Base-by-base conservation (phyloP, 192 early-diverging fungal genomes). In the Podochytrium sp. region DNA sequence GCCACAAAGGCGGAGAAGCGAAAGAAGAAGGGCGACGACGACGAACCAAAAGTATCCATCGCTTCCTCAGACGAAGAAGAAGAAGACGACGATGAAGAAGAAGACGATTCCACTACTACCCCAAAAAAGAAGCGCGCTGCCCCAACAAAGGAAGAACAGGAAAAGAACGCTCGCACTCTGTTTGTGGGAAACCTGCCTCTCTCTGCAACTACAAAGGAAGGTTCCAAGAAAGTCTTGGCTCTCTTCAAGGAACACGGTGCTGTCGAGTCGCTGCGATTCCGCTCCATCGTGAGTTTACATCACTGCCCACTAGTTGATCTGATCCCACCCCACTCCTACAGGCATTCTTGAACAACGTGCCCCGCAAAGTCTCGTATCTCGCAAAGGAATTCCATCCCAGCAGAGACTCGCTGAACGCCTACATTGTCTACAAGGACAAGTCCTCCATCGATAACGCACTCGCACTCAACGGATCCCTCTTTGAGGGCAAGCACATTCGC, bases 161-260 rank as follows among this genome's bases (percentile, higher is more conserved):
- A 68, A 40, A 87, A 87, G 71, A 88, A 65, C 81, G 81, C 79
- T 51, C 87, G 95, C 49, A 96, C 97, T n/a, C 74, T 92, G 20
- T 99, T 98, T 84, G 86, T 99, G n/a, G 97, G 97, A 33, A 99
- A 99, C 75, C 78, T 99, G 51, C 80, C 91, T 23, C 85, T 92
- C 14, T 64, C 85, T 59, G 84, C 89, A 18, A 23, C 27, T 52
- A 80, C 87, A 33, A 90, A 94, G 80, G 81, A 69, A 0, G 79
- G 80, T 2, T 83, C 87, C 67, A 93, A 88, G 58, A 83, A 90
- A 39, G 79, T 99, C 7, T 90, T 92, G 63, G 65, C 76, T 20
- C 74, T 89, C 25, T 93, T 97, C 72, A 50, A 75, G 20, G 65
- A 82, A 32, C 87, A 83, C 76, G 96, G 97, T 53, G 76, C 81